A percentile compares a stretch with the other conserved stretches of the same genome.
phyloP scores from a whole-genome alignment of 2,329 filamentous ascomycete species.

The Aspergillus quadrilineatus region DNA sequence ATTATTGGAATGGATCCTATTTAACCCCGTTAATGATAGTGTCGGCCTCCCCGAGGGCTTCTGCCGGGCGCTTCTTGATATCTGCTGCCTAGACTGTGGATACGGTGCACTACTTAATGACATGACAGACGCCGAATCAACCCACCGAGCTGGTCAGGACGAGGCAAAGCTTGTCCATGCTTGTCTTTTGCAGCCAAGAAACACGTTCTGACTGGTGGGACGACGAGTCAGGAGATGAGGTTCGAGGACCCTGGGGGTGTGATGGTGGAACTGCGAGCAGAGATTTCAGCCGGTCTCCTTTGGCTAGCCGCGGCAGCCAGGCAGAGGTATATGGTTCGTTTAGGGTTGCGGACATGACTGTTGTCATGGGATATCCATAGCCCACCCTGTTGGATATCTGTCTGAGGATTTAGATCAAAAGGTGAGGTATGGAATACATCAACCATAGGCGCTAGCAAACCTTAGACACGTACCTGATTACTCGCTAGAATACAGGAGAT shows the following conservation, averaged over 20 bases:
- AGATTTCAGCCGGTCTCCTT: neutral
- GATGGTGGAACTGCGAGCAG: neutral
- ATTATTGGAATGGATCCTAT: neutral
- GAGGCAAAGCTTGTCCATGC: neutral
- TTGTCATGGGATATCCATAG: neutral
- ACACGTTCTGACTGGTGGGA: neutral
- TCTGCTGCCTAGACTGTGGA: neutral
- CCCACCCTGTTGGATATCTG: no score
- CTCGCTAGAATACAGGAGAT: no score
- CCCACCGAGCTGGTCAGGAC: neutral
- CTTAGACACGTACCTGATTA: no score
- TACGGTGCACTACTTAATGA: neutral
- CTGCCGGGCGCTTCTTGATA: neutral
- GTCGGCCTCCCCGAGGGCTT: neutral
- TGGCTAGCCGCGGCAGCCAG: neutral
- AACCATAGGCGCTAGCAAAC: no score
- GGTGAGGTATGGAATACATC: no score
- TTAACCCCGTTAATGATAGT: neutral
- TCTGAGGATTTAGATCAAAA: no score
- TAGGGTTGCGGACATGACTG: neutral
- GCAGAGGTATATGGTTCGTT: neutral
- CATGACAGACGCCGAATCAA: neutral
- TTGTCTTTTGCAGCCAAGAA: constrained; percentile 2
- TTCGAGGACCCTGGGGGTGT: constrained; percentile 1
- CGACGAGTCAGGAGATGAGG: neutral